Evolutionary conservation across 2,329 filamentous ascomycete species (phyloP).

Genomic region (Cercospora citrullina): DNA sequence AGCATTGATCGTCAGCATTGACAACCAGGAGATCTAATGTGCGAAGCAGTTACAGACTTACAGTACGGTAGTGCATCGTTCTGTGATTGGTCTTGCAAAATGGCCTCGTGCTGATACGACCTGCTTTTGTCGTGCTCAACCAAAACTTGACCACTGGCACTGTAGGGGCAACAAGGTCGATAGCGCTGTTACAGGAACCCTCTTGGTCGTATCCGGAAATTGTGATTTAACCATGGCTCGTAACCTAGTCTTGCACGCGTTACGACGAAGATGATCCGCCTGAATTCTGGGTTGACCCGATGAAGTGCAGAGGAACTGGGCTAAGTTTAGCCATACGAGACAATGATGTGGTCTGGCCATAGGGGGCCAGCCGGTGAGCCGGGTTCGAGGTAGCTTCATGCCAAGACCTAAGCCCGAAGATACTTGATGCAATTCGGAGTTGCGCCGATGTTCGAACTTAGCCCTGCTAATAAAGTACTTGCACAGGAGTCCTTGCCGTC

Average conservation of each 20-base stretch:
- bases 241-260: not conserved
- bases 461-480: not conserved
- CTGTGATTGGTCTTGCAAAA: not conserved
- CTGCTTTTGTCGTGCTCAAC: not conserved
- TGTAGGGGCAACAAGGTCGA: not conserved
- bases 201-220: not conserved
- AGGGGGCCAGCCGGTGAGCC: not conserved
- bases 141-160: not conserved
- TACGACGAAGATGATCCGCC: not conserved
- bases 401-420: not conserved
- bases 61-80: not conserved
- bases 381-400: not conserved
- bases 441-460: not conserved
- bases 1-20: not conserved
- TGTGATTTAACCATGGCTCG: not conserved
- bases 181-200: constrained; percentile 5
- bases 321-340: not conserved
- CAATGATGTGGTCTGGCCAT: not conserved
- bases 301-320: not conserved
- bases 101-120: not conserved
- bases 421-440: not conserved
- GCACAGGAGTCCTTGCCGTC: not conserved
- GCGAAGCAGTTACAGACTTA: not conserved
- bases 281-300: not conserved
- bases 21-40: not conserved